phyloP scores from a whole-genome alignment of 2,329 filamentous ascomycete genomes.

The Exophiala aquamarina region DNA sequence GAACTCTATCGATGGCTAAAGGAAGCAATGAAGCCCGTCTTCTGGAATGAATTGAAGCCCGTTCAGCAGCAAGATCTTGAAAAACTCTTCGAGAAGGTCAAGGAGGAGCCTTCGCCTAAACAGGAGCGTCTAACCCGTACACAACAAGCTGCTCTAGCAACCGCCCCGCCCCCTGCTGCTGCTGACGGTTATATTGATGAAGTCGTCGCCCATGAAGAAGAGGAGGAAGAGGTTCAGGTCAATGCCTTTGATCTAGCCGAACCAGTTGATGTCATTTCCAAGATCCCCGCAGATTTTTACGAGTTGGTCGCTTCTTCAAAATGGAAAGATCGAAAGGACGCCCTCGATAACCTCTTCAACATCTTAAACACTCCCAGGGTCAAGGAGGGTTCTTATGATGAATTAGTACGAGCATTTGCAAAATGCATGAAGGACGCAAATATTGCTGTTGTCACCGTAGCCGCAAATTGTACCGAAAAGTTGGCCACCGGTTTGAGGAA shows the following conservation, averaged over 20 bases:
- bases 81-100: conserved; percentile 89
- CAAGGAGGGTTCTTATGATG: conserved; percentile 85
- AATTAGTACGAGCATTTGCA: conserved; percentile 78
- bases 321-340: conserved; percentile 98
- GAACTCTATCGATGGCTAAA: conserved; percentile 97
- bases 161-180: conserved; percentile 61
- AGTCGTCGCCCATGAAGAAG: conserved; percentile 61
- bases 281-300: conserved; percentile 76
- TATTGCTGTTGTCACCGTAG: conserved; percentile 87
- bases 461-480: conserved; percentile 87
- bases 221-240: conserved; percentile 64
- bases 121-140: conserved; percentile 85
- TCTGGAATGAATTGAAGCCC: conserved; percentile 92
- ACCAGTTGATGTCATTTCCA: conserved; percentile 80
- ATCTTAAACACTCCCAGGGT: conserved; percentile 83
- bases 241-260: conserved; percentile 80
- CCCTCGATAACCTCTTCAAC: conserved; percentile 75
- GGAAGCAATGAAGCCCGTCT: conserved; percentile 97
- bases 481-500: conserved; percentile 82
- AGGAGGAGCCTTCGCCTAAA: conserved; percentile 81
- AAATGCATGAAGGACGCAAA: conserved; percentile 99
- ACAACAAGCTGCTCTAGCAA: conserved; percentile 79
- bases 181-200: conserved; percentile 55
- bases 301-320: conserved; percentile 87
- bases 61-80: conserved; percentile 94